Percentiles rank a stretch among this genome's conserved stretches.
Conservation (phyloP, 208 protist genomes). For the Kentomonas sorsogonicus region DNA sequence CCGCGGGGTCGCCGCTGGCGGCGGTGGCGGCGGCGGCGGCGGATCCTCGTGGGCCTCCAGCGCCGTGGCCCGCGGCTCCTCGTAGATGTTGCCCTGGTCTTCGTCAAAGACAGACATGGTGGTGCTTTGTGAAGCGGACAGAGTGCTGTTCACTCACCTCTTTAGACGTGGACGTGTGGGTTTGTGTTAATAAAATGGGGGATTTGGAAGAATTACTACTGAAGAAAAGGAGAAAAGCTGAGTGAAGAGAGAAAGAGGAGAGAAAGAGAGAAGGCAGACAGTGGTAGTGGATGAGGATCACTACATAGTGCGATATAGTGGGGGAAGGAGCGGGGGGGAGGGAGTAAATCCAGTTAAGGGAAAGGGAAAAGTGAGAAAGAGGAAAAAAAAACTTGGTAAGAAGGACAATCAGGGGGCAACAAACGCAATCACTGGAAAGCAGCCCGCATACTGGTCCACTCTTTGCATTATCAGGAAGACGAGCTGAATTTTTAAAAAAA, state of each 20-base stretch:
- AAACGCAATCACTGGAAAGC: not conserved
- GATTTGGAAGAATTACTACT: no score
- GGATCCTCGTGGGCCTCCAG: no score
- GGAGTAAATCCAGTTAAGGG: not conserved
- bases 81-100: not conserved
- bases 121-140: not conserved
- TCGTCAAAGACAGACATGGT: not conserved
- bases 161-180: no score
- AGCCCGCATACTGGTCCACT: no score
- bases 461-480: no score
- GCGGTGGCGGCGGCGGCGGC: not conserved
- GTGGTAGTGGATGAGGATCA: no score
- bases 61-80: no score
- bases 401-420: not conserved
- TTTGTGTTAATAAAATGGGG: not conserved
- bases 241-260: slow-evolving; percentile 9
- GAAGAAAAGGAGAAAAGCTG: slow-evolving; percentile 9
- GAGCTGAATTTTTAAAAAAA: slow-evolving; percentile 1
- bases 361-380: slow-evolving; percentile 1
- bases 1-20: not conserved
- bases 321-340: no score
- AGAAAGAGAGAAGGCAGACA: slow-evolving; percentile 1
- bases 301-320: no score
- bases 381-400: not conserved
- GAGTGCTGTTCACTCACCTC: no score